These are phyloP conservation scores for Coccomyxa sp. DNA, from an alignment of 139 green algal genomes.

Conservation along the genomic window DNA sequence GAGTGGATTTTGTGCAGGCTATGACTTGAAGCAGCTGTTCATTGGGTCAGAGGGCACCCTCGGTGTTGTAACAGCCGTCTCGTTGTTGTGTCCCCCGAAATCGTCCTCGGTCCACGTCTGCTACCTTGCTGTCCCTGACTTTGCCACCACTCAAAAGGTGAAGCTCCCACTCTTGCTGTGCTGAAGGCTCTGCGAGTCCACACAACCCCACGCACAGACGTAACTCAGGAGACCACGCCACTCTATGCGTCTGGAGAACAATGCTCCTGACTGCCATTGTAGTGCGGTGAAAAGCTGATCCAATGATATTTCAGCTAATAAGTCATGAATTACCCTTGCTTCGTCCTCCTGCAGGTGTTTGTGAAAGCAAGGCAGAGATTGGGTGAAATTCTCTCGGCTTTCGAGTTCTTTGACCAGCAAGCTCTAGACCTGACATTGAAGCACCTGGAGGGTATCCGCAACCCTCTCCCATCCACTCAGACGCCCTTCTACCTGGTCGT, in stretches of 20 bases:
- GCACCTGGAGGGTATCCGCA: conserved; percentile 45
- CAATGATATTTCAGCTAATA: too few species aligned
- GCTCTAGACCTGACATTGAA: conserved; percentile 53
- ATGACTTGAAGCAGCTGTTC: conserved; percentile 98
- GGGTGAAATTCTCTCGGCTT: conserved; percentile 73
- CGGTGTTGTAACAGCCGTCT: conserved; percentile 79
- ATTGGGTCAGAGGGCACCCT: conserved; percentile 95
- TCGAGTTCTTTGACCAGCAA: conserved; percentile 91
- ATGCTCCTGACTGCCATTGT: too few species aligned
- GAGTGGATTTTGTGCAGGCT: conserved; percentile 30
- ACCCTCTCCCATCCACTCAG: conserved; percentile 47
- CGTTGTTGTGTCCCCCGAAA: conserved; percentile 68
- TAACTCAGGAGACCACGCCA: too few species aligned
- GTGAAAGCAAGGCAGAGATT: conserved; percentile 51
- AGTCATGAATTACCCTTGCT: too few species aligned
- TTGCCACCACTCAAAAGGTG: background rate
- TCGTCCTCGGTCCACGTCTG: conserved; percentile 66
- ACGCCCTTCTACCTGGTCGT: conserved; percentile 86
- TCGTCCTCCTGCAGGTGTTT: conserved; percentile 64
- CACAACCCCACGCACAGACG: too few species aligned
- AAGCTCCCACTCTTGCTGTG: too few species aligned
- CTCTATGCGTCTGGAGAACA: too few species aligned
- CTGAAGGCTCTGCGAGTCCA: too few species aligned
- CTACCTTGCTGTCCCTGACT: conserved; percentile 52
- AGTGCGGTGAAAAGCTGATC: too few species aligned